A percentile compares a stretch with the other conserved stretches of the same genome.
Conservation (phyloP, 192 early-diverging fungal genomes). For the Chytriomyces confervae region DNA sequence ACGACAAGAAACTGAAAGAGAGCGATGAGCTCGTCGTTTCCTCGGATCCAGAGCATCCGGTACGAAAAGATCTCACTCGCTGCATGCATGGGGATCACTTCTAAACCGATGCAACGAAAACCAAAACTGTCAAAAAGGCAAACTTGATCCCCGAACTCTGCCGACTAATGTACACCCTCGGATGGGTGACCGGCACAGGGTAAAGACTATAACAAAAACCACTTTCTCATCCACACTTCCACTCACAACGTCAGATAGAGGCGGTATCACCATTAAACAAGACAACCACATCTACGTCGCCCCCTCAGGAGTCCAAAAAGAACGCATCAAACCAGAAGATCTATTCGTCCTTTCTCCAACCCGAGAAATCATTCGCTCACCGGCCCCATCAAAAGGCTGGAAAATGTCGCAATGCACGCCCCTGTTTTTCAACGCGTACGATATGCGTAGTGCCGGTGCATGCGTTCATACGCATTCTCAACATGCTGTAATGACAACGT, state of each 20-base stretch:
- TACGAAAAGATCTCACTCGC: neutral
- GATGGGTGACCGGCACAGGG: slow-evolving; percentile 98
- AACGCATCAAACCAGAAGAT: slow-evolving; percentile 83
- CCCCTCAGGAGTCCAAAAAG: slow-evolving; percentile 95
- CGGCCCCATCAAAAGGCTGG: slow-evolving; percentile 52
- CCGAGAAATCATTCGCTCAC: slow-evolving; percentile 69
- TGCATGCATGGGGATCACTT: neutral
- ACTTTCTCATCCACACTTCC: neutral
- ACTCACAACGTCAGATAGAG: neutral
- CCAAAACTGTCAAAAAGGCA: slow-evolving; percentile 38
- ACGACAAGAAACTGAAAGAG: neutral
- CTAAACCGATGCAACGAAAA: slow-evolving; percentile 11
- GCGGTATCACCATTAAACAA: slow-evolving; percentile 34
- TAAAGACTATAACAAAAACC: slow-evolving; percentile 29
- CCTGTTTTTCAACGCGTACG: slow-evolving; percentile 92
- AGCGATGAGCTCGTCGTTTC: slow-evolving; percentile 29
- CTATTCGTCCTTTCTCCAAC: slow-evolving; percentile 84
- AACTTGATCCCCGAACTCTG: slow-evolving; percentile 95
- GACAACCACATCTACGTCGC: slow-evolving; percentile 83
- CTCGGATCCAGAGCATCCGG: slow-evolving; percentile 40
- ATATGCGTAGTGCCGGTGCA: slow-evolving; percentile 79
- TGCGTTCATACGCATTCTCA: slow-evolving; percentile 98
- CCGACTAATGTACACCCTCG: slow-evolving; percentile 82
- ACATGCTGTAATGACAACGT: slow-evolving; percentile 90
- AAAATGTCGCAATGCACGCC: slow-evolving; percentile 95